Evolutionary conservation across 441 rosid genomes (phyloP), one percentile per base, ranked within the genome.

Genomic region (Arabidopsis lyrata): DNA sequence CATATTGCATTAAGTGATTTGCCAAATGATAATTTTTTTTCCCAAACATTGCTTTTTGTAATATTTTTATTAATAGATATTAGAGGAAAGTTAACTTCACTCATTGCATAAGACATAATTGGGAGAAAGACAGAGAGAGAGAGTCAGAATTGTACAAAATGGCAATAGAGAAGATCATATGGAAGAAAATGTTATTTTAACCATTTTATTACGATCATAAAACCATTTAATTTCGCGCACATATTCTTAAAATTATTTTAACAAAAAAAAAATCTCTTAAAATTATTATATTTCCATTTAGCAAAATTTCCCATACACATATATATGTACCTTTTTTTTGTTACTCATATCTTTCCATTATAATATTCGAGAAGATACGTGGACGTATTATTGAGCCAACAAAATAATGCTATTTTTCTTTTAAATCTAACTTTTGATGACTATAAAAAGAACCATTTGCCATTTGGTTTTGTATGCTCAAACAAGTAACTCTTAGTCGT

Each of bases 361-460:
- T 49, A 41, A 64, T 70, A 77, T 71, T 77, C 57, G 42, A 57
- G 76, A 71, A 59, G 76, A 77, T 77, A 77, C 76, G 73, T 70
- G 71, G 68, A 72, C 68, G 80, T 77, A 71, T 70, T 41, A 77
- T 58, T 70, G 50, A 70, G 20, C 11, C 2, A 18, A 54, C n/a
- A 58, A 72, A 59, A 64, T 49, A 70, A 15, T 65, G 20, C 31
- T 57, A 41, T 38, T 6, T 70, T 10, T 58, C 57, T 58, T 52
- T 59, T 58, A 63, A 70, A 57, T 32, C 35, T 24, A 58, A 57
- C 76, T 77, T 77, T 71, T 65, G 35, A 50, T 58, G 72, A 77
- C 76, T 77, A 77, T 77, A 77, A 71, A 36, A 71, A 65, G 68
- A 57, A 16, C 32, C 75, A 48, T 56, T 29, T 69, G 35, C 41